Evolutionary conservation across 306 rosid species (phyloP).

Genomic region (Abrus precatorius): DNA sequence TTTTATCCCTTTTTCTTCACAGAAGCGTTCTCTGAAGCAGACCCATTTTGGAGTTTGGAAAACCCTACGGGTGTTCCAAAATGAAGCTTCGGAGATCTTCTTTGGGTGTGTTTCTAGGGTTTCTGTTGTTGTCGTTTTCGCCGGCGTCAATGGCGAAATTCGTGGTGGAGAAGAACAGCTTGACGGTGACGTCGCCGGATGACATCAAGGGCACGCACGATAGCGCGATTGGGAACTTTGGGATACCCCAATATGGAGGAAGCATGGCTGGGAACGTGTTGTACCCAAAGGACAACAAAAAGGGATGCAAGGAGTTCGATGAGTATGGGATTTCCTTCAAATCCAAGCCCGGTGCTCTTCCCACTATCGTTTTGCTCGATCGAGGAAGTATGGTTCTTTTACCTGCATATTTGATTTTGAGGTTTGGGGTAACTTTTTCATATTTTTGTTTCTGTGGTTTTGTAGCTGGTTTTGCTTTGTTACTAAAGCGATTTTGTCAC

Average conservation of each 20-base stretch:
- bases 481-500: not conserved
- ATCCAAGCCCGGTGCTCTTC: slow-evolving; percentile 87
- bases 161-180: slow-evolving; percentile 97
- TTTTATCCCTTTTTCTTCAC: slow-evolving; percentile 20
- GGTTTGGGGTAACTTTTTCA: not conserved
- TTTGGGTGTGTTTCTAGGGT: slow-evolving; percentile 68
- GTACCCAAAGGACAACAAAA: slow-evolving; percentile 84
- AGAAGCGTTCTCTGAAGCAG: slow-evolving; percentile 41
- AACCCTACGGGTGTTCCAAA: slow-evolving; percentile 42
- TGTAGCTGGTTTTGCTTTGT: slow-evolving; percentile 31
- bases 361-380: slow-evolving; percentile 88
- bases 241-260: slow-evolving; percentile 98
- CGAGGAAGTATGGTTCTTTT: slow-evolving; percentile 80
- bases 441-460: slow-evolving; percentile 30
- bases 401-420: not conserved
- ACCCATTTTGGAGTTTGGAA: slow-evolving; percentile 24
- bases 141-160: slow-evolving; percentile 74
- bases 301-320: slow-evolving; percentile 85
- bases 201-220: slow-evolving; percentile 79
- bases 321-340: slow-evolving; percentile 78
- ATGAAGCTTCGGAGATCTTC: slow-evolving; percentile 74
- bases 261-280: slow-evolving; percentile 93
- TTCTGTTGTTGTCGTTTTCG: slow-evolving; percentile 61
- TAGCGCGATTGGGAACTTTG: slow-evolving; percentile 98
- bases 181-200: slow-evolving; percentile 93